Percentiles rank a stretch among this genome's conserved stretches.
phyloP scores from a whole-genome alignment of 2,329 filamentous ascomycete genomes.

The Sporothrix schenckii region DNA sequence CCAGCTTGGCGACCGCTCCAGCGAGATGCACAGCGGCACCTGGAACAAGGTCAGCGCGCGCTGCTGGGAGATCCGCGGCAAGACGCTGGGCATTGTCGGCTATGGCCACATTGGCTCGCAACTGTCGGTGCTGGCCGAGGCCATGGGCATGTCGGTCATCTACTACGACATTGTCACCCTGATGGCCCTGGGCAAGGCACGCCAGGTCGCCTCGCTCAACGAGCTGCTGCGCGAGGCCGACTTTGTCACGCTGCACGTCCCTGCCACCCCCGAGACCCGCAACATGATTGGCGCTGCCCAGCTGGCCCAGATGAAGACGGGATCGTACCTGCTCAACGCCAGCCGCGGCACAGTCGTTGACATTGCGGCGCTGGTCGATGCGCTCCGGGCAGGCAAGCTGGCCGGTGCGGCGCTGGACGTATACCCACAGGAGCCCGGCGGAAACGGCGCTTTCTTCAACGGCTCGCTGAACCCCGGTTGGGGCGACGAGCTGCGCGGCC shows the following conservation, averaged over 20 bases:
- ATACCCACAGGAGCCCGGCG: constrained; percentile 89
- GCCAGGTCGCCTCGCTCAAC: constrained; percentile 77
- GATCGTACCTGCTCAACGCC: constrained; percentile 94
- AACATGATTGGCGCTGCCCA: constrained; percentile 83
- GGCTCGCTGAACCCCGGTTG: constrained; percentile 73
- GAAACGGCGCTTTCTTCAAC: constrained; percentile 94
- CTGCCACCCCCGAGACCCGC: constrained; percentile 88
- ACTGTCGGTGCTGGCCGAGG: constrained; percentile 89
- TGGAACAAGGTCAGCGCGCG: constrained; percentile 98
- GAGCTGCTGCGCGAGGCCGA: constrained; percentile 78
- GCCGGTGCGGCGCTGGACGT: constrained; percentile 96
- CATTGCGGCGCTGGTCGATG: constrained; percentile 86
- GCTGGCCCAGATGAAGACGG: constrained; percentile 86
- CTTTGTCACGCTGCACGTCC: constrained; percentile 93
- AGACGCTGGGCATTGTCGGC: constrained; percentile 93
- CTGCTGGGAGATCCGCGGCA: constrained; percentile 98
- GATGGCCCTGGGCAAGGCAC: constrained; percentile 89
- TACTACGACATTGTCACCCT: constrained; percentile 95
- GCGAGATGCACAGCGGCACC: constrained; percentile 87
- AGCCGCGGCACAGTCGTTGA: constrained; percentile 92
- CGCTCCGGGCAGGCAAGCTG: constrained; percentile 81
- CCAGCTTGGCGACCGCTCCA: constrained; percentile 89
- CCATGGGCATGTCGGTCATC: constrained; percentile 97
- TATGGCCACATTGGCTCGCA: constrained; percentile 98
- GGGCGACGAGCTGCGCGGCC: constrained; percentile 78